Base-by-base conservation (phyloP, 768 basidiomycete species). In the Auricularia cornea region DNA sequence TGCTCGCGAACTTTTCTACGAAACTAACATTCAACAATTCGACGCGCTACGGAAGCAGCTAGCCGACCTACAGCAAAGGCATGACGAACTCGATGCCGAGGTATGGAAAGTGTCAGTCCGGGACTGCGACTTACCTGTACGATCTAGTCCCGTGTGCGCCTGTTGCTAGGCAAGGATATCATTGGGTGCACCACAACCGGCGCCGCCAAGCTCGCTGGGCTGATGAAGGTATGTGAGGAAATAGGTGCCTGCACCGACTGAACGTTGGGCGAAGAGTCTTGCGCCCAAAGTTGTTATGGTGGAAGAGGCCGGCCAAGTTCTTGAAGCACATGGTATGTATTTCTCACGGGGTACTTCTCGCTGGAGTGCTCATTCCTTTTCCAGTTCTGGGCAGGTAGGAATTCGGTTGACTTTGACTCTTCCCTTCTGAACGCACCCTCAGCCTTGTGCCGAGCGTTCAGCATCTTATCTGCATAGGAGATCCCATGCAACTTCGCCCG, bases 261-360 rank as follows among this genome's bases (percentile, higher is more conserved):
- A 51, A 18, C 18, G 16, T 33, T 62, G 1, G 35, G 16, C 8
- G 3, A 60, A 89, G 87, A 81, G 82, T 16, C 69, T 90, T 4
- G 74, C 70, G 3, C 89, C 89, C 0, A 80, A 78, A 33, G 81
- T 90, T 0, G 70, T 90, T 57, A 74, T 92, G 59, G 86, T 92
- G 0, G 89, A 92, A 71, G 90, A 92, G 70, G 90, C 90, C 0
- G 90, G 90, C 0, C 90, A 92, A 72, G 87, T 91, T 1, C 78
- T 92, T 31, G 90, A 92, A 72, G 86, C 90, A 3, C 90, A 92
- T 65, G 79, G 91, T 18, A 71, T 91, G 4, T 82, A 6, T 29
- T 28, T 14, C 67, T n/a, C n/a, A n/a, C n/a, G 69, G 63, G 31
- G 59, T 70, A 59, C 38, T 57, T 16, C 62, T 33, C 30, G 3